Evolutionary conservation across 306 rosid genomes (phyloP).

Genomic region (Vicia faba): DNA sequence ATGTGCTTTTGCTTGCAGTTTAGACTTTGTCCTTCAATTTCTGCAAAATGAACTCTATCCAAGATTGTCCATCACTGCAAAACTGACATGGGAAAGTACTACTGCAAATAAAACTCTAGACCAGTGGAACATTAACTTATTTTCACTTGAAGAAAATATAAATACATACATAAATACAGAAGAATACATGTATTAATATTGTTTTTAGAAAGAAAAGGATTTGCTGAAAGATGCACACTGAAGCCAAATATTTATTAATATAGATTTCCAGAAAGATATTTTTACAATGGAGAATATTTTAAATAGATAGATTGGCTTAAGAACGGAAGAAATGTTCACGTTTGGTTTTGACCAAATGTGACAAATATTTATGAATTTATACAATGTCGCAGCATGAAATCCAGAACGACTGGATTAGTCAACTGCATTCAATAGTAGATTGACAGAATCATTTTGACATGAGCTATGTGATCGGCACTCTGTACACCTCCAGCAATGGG

Average conservation of each 20-base stretch:
- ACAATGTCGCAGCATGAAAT: constrained; percentile 72
- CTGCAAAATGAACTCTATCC: constrained; percentile 40
- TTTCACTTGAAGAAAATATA: neutral
- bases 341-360: constrained; percentile 66
- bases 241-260: constrained; percentile 45
- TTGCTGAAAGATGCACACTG: constrained; percentile 45
- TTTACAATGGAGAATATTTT: constrained; percentile 43
- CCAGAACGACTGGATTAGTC: constrained; percentile 59
- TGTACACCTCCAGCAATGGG: constrained; percentile 82
- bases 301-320: constrained; percentile 47
- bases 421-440: constrained; percentile 63
- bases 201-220: constrained; percentile 29
- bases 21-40: constrained; percentile 37
- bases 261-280: constrained; percentile 44
- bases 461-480: constrained; percentile 62
- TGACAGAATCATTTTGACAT: constrained; percentile 59
- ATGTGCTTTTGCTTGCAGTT: constrained; percentile 18
- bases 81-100: constrained; percentile 5
- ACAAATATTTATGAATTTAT: constrained; percentile 76
- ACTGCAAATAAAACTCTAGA: constrained; percentile 19
- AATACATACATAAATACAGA: constrained; percentile 1
- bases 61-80: constrained; percentile 31
- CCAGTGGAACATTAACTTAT: neutral
- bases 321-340: constrained; percentile 74
- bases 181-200: too few species aligned